Percentiles rank a stretch among this genome's conserved stretches.
phyloP scores from a whole-genome alignment of 305 asterid species.

The Fraxinus paxiana region DNA sequence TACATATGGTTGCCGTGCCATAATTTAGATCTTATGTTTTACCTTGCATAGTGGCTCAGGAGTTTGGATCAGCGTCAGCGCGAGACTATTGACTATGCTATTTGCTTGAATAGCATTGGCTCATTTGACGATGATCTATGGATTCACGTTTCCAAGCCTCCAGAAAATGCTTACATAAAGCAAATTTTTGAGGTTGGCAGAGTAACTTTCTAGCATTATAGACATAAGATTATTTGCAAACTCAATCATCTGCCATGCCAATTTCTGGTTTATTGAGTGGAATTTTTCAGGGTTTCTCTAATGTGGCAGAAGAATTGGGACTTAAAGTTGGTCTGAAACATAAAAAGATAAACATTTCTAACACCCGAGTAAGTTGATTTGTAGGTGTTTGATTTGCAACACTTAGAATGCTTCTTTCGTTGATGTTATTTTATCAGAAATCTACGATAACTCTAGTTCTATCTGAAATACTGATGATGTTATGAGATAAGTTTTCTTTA shows the following conservation, averaged over 20 bases:
- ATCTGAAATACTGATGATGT: neutral
- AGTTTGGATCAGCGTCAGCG: constrained; percentile 91
- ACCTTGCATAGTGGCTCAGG: constrained; percentile 70
- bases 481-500: neutral
- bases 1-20: constrained; percentile 2
- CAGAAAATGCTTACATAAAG: constrained; percentile 77
- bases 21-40: constrained; percentile 26
- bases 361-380: constrained; percentile 70
- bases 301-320: constrained; percentile 69
- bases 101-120: constrained; percentile 94
- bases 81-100: constrained; percentile 87
- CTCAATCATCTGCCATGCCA: constrained; percentile 8
- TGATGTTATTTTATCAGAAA: neutral
- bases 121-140: constrained; percentile 55
- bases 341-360: constrained; percentile 93
- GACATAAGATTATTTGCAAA: neutral
- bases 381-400: neutral
- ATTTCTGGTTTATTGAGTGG: constrained; percentile 28
- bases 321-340: constrained; percentile 79
- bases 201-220: constrained; percentile 8
- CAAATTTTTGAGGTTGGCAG: constrained; percentile 79
- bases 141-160: constrained; percentile 96
- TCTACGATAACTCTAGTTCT: constrained; percentile 2
- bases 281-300: constrained; percentile 70
- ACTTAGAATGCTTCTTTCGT: neutral